phyloP scores from a whole-genome alignment of 2,329 filamentous ascomycete species.

The Trichoderma sp. region DNA sequence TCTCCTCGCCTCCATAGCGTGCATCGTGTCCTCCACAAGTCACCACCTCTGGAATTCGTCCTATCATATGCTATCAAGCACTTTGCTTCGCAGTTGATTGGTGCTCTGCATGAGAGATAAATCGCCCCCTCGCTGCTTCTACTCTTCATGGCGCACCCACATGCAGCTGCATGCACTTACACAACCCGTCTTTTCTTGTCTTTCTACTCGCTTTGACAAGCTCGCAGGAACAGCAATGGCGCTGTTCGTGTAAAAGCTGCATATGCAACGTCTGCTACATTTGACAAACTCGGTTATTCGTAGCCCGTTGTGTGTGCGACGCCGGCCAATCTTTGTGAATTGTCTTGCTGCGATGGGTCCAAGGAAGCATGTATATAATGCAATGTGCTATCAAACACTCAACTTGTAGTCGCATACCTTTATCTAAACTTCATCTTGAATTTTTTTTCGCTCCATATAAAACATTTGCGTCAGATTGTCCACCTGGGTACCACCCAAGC shows the following conservation, averaged over 20 bases:
- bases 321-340: background rate
- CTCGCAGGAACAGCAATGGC: conserved; percentile 7
- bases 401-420: background rate
- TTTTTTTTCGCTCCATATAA: background rate
- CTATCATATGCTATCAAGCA: background rate
- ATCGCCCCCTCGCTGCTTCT: background rate
- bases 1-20: conserved; percentile 1
- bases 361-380: conserved; percentile 21
- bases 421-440: background rate
- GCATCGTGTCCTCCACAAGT: conserved; percentile 4
- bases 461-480: background rate
- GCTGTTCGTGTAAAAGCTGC: conserved; percentile 15
- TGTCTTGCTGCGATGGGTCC: background rate
- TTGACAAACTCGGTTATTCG: background rate
- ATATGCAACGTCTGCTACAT: conserved; percentile 20
- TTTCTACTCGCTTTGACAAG: conserved; percentile 13
- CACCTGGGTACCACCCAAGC: too few species aligned
- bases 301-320: background rate
- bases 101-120: background rate
- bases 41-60: background rate
- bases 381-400: background rate
- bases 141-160: background rate
- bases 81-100: background rate
- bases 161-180: conserved; percentile 26
- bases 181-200: background rate